Base-by-base conservation (phyloP, 1,139 yeast genomes). In the Williopsis jadinii region DNA sequence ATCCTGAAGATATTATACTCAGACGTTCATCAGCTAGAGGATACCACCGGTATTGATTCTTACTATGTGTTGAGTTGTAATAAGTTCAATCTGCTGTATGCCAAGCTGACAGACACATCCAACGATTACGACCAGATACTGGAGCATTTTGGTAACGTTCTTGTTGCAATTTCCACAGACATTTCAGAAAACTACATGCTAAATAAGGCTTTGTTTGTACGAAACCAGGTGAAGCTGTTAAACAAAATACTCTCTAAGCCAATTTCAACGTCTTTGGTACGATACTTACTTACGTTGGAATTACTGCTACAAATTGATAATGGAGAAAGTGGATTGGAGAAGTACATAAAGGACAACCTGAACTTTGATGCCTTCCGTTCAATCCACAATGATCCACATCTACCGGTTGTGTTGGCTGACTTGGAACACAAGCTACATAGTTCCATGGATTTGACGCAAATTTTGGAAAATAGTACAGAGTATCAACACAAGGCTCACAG, bases 51-150 rank as follows among this genome's bases (percentile, higher is more conserved):
- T 0, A 43, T 54, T 11, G 59, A 55, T 37, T 49, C 55, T 19
- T 44, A 49, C 1, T 53, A 43, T 34, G 58, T 55, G 2, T 40
- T 55, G 28, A 50, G 57, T 36, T 55, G 56, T 32, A 55, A 55
- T 41, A 55, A 53, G 35, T 54, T 53, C 34, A 53, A 51, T 37
- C 27, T 51, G 8, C 35, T 46, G 11, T 55, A 54, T 34, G 41
- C 48, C 2, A 48, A 50, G 30, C 41, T 36, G 13, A 10, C 38
- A 4, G 32, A 32, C 4, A 42, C 51, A 9, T 42, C 45, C 11
- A 12, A 47, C 11, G 49, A 49, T 9, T 54, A 55, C 38, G 55
- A 55, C 41, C 51, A 51, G 32, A 54, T 54, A 9, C 36, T 55
- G 11, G 51, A 49, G 36, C 53, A 49, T 33, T 53, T 51, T 39